Percentiles rank a stretch among this genome's conserved stretches.
Conservation (phyloP, 257 asterid species). For the Marsdenia floribunda region DNA sequence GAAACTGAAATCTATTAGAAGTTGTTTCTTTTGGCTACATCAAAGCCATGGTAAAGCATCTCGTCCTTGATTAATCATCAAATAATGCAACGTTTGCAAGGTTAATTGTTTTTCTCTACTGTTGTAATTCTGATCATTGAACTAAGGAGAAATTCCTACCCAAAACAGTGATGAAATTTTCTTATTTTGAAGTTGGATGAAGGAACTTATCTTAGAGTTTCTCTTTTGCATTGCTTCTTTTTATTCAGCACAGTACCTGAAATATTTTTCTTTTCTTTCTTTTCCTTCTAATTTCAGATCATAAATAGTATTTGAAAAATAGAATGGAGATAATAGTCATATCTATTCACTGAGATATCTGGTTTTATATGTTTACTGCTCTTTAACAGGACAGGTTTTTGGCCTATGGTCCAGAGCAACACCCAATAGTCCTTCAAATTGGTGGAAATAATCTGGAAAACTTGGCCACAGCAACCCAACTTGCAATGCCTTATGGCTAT, state of each 20-base stretch:
- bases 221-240: background rate
- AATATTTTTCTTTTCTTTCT: background rate
- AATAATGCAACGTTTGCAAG: no score
- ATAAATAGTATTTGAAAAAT: background rate
- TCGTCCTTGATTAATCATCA: no score
- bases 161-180: background rate
- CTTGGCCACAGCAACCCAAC: slow-evolving; percentile 81
- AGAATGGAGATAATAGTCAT: background rate
- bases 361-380: slow-evolving; percentile 23
- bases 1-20: background rate
- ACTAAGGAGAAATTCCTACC: background rate
- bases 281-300: background rate
- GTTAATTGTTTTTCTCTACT: background rate
- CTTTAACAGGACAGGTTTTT: slow-evolving; percentile 73
- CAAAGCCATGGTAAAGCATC: background rate
- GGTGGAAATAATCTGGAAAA: slow-evolving; percentile 89
- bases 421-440: slow-evolving; percentile 92
- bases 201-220: background rate
- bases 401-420: slow-evolving; percentile 87
- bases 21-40: background rate
- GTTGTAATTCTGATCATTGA: background rate
- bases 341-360: background rate
- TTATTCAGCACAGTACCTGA: background rate
- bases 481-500: slow-evolving; percentile 81
- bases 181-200: background rate